phyloP scores from a whole-genome alignment of 75 land plant species.

The Cupressus sempervirens region DNA sequence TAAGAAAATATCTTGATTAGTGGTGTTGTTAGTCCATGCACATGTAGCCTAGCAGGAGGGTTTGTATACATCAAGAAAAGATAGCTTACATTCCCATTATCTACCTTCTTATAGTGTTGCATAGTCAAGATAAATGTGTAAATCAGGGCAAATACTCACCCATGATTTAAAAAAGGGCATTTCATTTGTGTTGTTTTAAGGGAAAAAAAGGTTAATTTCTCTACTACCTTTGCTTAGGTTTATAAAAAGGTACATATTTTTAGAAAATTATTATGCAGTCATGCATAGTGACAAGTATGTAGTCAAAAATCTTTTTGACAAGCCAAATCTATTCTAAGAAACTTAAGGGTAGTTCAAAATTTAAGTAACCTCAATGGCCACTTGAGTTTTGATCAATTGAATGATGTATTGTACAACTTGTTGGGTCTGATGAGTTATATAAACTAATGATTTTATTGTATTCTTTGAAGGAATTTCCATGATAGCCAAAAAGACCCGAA shows the following conservation, averaged over 20 bases:
- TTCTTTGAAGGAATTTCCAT: not conserved
- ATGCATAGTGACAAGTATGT: too few species aligned
- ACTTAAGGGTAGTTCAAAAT: not conserved
- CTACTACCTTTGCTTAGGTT: not conserved
- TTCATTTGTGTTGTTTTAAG: too few species aligned
- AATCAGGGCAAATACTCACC: too few species aligned
- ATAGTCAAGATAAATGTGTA: too few species aligned
- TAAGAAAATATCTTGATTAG: too few species aligned
- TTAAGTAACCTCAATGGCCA: not conserved
- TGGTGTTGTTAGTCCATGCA: too few species aligned
- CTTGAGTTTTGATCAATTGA: not conserved
- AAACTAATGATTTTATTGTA: not conserved
- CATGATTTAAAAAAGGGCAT: too few species aligned
- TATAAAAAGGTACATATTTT: not conserved
- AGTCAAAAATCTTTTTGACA: not conserved
- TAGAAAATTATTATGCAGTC: not conserved
- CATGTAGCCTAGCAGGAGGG: too few species aligned
- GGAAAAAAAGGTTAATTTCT: not conserved
- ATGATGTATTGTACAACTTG: not conserved
- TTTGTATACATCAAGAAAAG: too few species aligned
- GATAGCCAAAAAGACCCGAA: not conserved
- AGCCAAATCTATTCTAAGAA: not conserved
- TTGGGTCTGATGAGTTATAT: not conserved
- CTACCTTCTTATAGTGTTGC: too few species aligned
- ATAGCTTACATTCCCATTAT: too few species aligned